Evolutionary conservation across 257 asterid genomes (phyloP).

Genomic region (Cruciata laevipes): DNA sequence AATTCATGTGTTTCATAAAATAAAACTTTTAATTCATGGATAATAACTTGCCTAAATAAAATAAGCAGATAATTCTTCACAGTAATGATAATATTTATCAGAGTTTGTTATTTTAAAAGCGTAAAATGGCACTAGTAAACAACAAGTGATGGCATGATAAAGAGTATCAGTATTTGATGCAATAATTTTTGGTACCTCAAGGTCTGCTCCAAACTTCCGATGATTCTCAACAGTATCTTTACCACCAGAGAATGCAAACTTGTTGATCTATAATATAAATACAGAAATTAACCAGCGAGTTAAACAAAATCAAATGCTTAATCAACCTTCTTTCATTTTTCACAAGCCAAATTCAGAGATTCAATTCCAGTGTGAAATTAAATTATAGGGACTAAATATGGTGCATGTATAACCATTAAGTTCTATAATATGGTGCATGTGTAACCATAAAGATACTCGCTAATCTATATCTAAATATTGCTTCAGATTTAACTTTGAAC

Average conservation of each 20-base stretch:
- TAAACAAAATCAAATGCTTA: neutral
- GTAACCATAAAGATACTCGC: neutral
- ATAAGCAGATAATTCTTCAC: neutral
- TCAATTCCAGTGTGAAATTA: too few relatives aligned
- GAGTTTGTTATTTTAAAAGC: neutral
- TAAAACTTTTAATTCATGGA: neutral
- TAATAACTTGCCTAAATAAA: too few relatives aligned
- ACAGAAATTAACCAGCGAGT: neutral
- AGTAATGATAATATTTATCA: neutral
- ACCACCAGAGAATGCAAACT: constrained; percentile 92
- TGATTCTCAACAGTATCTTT: constrained; percentile 88
- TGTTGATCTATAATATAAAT: constrained; percentile 48
- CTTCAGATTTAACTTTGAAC: neutral
- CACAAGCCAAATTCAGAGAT: neutral
- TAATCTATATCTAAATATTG: too few relatives aligned
- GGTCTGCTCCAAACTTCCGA: constrained; percentile 82
- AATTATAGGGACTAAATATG: neutral
- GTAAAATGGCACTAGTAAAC: too few relatives aligned
- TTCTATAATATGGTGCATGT: neutral
- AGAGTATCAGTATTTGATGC: neutral
- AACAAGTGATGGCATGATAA: neutral
- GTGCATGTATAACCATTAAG: neutral
- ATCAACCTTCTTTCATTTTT: neutral
- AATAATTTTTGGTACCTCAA: constrained; percentile 50
- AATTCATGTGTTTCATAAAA: too few relatives aligned